These are phyloP conservation scores for Neodidymelliopsis sp. DNA, from an alignment of 2,329 filamentous ascomycete genomes.

Conservation along the genomic window DNA sequence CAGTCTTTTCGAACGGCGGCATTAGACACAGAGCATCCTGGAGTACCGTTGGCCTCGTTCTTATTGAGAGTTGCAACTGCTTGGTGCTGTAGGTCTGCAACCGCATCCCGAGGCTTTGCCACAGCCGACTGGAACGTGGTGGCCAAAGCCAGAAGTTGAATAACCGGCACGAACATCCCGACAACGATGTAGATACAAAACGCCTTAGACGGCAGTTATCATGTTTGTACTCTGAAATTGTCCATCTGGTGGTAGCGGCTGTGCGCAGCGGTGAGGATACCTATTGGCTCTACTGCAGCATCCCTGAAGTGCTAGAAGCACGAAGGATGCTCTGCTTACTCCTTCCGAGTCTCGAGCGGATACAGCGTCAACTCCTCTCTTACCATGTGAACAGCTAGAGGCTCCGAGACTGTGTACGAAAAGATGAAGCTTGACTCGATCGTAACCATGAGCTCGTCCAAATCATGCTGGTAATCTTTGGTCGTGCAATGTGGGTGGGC, in stretches of 20 bases:
- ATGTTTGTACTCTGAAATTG: neutral
- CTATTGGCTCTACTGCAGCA: neutral
- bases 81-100: constrained; percentile 23
- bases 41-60: constrained; percentile 10
- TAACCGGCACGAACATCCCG: neutral
- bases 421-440: neutral
- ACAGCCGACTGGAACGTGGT: constrained; percentile 13
- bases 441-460: too few relatives aligned
- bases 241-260: neutral
- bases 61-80: constrained; percentile 21
- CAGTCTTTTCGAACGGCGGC: constrained; percentile 24
- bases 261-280: neutral
- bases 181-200: neutral
- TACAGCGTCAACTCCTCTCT: neutral
- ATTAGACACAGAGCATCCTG: constrained; percentile 17
- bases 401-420: neutral
- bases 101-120: constrained; percentile 14
- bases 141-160: constrained; percentile 19
- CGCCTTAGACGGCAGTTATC: neutral
- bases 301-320: neutral
- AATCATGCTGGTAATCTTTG: too few relatives aligned
- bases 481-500: too few relatives aligned
- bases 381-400: neutral
- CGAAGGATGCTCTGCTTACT: constrained; percentile 1
- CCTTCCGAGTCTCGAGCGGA: neutral